Base-by-base conservation (phyloP, 2,329 filamentous ascomycete genomes). In the Fusarium armeniacum region DNA sequence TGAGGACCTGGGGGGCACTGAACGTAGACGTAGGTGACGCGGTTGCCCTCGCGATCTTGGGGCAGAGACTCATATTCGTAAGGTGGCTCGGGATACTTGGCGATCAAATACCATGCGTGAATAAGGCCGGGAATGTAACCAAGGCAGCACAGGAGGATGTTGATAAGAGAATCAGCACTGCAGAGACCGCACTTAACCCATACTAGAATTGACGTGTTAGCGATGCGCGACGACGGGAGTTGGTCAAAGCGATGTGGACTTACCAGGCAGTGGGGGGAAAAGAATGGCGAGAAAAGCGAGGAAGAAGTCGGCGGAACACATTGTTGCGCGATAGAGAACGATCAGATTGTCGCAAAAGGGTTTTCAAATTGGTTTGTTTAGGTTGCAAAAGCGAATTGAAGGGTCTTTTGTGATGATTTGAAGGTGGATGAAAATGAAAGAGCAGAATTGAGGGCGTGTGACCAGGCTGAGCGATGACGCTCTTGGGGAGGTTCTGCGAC, bases 61-160 rank as follows among this genome's bases (percentile, higher is more conserved):
- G 87, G 81, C 41, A 92, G 79, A 52, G 84, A 82, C 72, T 93
- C 88, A 81, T 96, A 94, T 68, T 91, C 88, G 79, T 87, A 87
- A 62, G 90, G 85, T 41, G 87, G 73, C 65, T 98, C 95, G 62
- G 96, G 96, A 79, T 91, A 93, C 78, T 93, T 91, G 76, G 93
- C 88, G 81, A 99, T 98, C 81, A 98, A 97, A 86, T 98, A 99
- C 95, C 96, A 98, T 68, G 94, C 89, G 83, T 99, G 96, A 4
- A 99, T 83, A 51, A 98, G 91, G 65, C 95, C 95, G 22, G 95
- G 95, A 64, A 98, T 81, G 77, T 86, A 93, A 75, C 91, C 92
- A 24, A 95, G 88, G 56, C 89, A 78, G 81, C 92, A 96, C 75
- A 98, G 93, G 47, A 94, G 91, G 80, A 98, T 90, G 84, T 99